These are phyloP conservation scores for Penicillium paneum DNA, from an alignment of 2,329 filamentous ascomycete genomes.

Conservation along the genomic window DNA sequence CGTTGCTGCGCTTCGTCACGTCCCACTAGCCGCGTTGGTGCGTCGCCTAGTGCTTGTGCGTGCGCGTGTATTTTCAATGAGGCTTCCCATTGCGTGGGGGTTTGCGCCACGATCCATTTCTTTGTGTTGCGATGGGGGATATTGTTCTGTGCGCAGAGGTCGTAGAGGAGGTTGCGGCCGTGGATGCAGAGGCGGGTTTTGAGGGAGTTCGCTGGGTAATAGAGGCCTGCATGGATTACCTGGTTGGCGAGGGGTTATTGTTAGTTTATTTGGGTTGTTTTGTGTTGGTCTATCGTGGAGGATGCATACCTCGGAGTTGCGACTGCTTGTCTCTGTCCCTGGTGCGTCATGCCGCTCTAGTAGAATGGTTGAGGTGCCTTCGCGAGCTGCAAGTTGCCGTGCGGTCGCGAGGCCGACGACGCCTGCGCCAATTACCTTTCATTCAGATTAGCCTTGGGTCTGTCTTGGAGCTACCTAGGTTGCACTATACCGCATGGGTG, in stretches of 20 bases:
- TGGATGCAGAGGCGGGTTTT: constrained; percentile 81
- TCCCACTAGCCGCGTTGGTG: constrained; percentile 67
- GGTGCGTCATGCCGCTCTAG: constrained; percentile 73
- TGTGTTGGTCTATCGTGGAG: not conserved
- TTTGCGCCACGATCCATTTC: constrained; percentile 95
- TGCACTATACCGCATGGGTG: constrained; percentile 54
- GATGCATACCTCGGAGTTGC: constrained; percentile 72
- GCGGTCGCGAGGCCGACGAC: constrained; percentile 80
- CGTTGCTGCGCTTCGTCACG: constrained; percentile 57
- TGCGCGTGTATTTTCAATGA: constrained; percentile 53
- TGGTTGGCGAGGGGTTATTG: constrained; percentile 24
- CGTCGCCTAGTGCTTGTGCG: constrained; percentile 55
- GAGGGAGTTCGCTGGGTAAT: constrained; percentile 72
- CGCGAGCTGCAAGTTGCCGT: constrained; percentile 62
- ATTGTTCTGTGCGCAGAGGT: constrained; percentile 63
- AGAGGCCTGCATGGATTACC: constrained; percentile 93
- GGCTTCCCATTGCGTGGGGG: constrained; percentile 63
- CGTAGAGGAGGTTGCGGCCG: constrained; percentile 75
- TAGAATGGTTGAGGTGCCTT: constrained; percentile 65
- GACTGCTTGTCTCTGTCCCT: constrained; percentile 82
- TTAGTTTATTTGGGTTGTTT: not conserved
- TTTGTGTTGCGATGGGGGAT: constrained; percentile 74
- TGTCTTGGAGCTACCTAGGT: not conserved
- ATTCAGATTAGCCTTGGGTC: not conserved
- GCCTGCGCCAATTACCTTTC: constrained; percentile 62